Evolutionary conservation across 129 eudicot genomes (phyloP).

Genomic region (Oenanthe sinensis): DNA sequence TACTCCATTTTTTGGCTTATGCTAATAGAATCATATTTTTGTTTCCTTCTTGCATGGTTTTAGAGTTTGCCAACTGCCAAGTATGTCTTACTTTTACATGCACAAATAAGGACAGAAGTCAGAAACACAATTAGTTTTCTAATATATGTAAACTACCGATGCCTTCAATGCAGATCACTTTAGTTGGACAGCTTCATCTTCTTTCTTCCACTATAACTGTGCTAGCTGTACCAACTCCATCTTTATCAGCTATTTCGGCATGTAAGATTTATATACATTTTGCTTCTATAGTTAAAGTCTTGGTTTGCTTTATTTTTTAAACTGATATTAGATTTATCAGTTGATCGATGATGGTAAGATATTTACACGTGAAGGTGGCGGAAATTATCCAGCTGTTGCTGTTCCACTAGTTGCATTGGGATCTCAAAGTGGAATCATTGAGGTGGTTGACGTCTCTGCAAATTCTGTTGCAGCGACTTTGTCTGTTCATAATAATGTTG

Average conservation of each 20-base stretch:
- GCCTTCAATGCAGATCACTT: constrained; percentile 43
- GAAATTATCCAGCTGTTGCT: constrained; percentile 87
- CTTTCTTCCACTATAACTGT: constrained; percentile 78
- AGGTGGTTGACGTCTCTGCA: constrained; percentile 82
- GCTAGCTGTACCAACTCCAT: constrained; percentile 97
- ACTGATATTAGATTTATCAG: constrained; percentile 19
- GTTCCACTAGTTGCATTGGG: constrained; percentile 97
- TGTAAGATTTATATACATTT: constrained; percentile 44
- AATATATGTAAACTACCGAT: constrained; percentile 11
- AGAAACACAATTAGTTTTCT: neutral
- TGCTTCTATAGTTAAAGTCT: neutral
- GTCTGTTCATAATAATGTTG: constrained; percentile 58
- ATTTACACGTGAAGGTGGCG: constrained; percentile 73
- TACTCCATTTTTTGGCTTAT: neutral
- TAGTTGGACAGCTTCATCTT: constrained; percentile 93
- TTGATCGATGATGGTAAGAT: constrained; percentile 18
- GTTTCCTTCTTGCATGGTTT: neutral
- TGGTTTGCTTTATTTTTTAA: constrained; percentile 13
- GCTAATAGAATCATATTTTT: neutral
- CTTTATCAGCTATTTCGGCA: constrained; percentile 86
- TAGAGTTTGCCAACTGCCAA: constrained; percentile 7
- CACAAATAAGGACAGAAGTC: neutral
- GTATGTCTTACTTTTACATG: neutral
- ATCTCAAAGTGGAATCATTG: constrained; percentile 77
- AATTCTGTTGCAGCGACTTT: constrained; percentile 84